Percentiles rank a stretch among this genome's conserved stretches.
Conservation (phyloP, 129 eudicot genomes). For the Artemisia tridentata region DNA sequence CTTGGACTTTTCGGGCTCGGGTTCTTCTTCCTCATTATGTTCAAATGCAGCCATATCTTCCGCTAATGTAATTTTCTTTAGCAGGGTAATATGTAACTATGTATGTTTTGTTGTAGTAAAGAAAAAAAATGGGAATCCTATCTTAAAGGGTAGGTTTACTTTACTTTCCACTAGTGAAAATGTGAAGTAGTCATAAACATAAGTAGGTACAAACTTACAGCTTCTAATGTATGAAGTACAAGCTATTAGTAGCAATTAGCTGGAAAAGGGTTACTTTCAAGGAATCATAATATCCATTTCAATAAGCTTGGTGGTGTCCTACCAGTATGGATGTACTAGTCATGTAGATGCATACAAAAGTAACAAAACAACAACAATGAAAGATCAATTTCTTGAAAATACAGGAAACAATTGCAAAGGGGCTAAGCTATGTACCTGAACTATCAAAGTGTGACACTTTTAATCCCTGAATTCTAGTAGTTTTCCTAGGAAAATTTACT, state of each 20-base stretch:
- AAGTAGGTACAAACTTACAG: not conserved
- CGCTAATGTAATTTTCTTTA: conserved; percentile 18
- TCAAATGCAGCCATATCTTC: conserved; percentile 20
- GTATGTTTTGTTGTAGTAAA: conserved; percentile 23
- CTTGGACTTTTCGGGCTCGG: conserved; percentile 22
- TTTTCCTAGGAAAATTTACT: not conserved
- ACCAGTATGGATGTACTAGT: conserved; percentile 23
- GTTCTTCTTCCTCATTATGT: conserved; percentile 24
- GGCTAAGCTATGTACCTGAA: conserved; percentile 13
- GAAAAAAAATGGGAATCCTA: conserved; percentile 25
- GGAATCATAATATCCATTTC: conserved; percentile 26
- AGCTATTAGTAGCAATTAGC: not conserved
- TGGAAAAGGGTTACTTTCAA: conserved; percentile 34
- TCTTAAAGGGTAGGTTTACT: conserved; percentile 22
- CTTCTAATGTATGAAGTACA: conserved; percentile 21
- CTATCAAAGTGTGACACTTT: not conserved
- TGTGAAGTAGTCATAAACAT: not conserved
- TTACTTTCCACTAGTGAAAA: conserved; percentile 19
- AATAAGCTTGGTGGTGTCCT: conserved; percentile 32
- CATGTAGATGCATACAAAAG: conserved; percentile 25
- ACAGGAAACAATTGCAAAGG: conserved; percentile 19
- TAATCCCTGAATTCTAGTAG: not conserved
- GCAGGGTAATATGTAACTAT: conserved; percentile 15
- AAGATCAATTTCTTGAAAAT: conserved; percentile 18
- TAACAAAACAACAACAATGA: conserved; percentile 25